Percentiles rank a stretch among this genome's conserved stretches.
These are phyloP conservation scores for Helianthus tuberosus DNA, from an alignment of 129 eudicot species.

Conservation along the genomic window DNA sequence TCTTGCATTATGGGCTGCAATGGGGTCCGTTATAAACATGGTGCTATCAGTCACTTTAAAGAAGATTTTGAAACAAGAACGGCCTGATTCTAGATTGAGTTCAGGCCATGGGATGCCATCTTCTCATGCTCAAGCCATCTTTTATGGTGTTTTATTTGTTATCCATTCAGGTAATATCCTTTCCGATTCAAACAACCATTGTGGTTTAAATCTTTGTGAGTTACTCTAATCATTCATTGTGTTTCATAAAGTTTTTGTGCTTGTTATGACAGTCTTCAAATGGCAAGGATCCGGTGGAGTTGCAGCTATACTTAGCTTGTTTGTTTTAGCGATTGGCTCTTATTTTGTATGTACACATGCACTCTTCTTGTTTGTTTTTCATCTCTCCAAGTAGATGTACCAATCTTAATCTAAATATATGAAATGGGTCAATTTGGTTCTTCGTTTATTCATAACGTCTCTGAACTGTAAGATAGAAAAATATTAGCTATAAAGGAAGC, in stretches of 20 bases:
- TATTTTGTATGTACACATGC: conserved; percentile 58
- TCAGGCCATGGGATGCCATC: conserved; percentile 96
- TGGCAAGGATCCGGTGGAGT: conserved; percentile 56
- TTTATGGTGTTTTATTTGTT: conserved; percentile 39
- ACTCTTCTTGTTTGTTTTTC: background rate
- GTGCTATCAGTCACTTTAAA: conserved; percentile 54
- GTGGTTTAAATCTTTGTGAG: background rate
- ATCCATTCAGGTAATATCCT: conserved; percentile 50
- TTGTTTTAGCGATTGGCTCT: conserved; percentile 51
- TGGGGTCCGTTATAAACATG: conserved; percentile 61
- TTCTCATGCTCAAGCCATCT: conserved; percentile 86
- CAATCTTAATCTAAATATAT: background rate
- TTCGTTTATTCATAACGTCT: background rate
- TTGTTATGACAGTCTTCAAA: conserved; percentile 51
- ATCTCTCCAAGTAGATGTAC: background rate
- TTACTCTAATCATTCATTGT: background rate
- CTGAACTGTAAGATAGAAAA: background rate
- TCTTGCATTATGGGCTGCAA: conserved; percentile 69
- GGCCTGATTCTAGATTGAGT: conserved; percentile 56
- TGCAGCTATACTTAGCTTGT: conserved; percentile 40
- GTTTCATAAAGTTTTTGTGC: background rate
- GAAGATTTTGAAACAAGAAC: conserved; percentile 66
- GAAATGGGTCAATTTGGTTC: background rate
- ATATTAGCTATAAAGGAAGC: background rate
- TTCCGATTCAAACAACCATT: background rate